Evolutionary conservation across 495 filamentous ascomycete species (phyloP).

Genomic region (Parathielavia hyrcaniae): DNA sequence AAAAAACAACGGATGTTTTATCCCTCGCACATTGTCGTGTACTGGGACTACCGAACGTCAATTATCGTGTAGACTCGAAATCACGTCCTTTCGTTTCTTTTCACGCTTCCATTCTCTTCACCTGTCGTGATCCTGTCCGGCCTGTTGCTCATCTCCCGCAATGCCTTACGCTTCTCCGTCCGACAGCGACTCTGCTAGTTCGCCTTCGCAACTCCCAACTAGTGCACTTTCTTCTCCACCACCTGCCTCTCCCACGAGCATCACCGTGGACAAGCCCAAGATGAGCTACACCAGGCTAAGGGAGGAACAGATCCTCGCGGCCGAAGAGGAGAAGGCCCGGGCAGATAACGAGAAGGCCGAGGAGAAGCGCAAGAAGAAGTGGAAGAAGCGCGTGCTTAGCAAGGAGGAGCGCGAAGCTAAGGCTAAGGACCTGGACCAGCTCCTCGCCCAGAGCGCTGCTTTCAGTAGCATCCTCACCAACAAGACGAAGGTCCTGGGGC

Average conservation of each 20-base stretch:
- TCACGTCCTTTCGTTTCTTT: no score
- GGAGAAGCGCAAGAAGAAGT: slow-evolving; percentile 42
- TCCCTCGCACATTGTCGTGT: not conserved
- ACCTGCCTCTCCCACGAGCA: slow-evolving; percentile 11
- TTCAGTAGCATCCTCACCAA: slow-evolving; percentile 51
- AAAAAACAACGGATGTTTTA: no score
- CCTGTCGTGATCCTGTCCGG: not conserved
- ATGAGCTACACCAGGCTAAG: slow-evolving; percentile 35
- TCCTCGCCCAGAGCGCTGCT: slow-evolving; percentile 42
- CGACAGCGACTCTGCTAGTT: slow-evolving; percentile 25
- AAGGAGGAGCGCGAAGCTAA: slow-evolving; percentile 48
- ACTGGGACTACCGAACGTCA: not conserved
- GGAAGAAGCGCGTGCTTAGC: slow-evolving; percentile 44
- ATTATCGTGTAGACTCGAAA: not conserved
- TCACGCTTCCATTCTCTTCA: not conserved
- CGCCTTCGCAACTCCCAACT: slow-evolving; percentile 35
- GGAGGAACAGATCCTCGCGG: slow-evolving; percentile 43
- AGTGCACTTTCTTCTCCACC: slow-evolving; percentile 44
- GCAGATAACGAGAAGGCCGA: slow-evolving; percentile 44
- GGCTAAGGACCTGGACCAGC: slow-evolving; percentile 46
- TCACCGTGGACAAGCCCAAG: slow-evolving; percentile 23
- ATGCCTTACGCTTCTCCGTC: slow-evolving; percentile 29
- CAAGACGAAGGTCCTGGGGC: slow-evolving; percentile 50
- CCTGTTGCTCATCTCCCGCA: slow-evolving; percentile 11
- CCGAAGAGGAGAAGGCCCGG: slow-evolving; percentile 49